phyloP scores from a whole-genome alignment of 2,329 filamentous ascomycete species.

The Paramyrothecium sp. region DNA sequence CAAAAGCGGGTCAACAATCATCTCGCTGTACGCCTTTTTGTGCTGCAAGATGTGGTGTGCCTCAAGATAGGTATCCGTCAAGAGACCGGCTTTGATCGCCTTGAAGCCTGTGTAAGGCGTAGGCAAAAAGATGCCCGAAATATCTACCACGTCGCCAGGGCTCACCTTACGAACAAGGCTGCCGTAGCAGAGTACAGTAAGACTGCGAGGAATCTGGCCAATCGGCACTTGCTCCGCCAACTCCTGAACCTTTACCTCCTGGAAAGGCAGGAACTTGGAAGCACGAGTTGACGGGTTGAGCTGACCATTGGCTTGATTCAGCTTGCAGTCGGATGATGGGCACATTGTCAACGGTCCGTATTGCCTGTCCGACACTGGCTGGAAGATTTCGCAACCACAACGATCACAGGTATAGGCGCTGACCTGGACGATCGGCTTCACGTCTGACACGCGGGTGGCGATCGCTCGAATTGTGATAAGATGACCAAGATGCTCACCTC shows the following conservation, averaged over 20 bases:
- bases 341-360: constrained; percentile 86
- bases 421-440: constrained; percentile 96
- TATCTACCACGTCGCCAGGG: constrained; percentile 90
- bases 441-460: constrained; percentile 91
- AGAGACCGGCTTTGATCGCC: constrained; percentile 90
- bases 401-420: constrained; percentile 97
- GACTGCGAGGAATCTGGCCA: constrained; percentile 88
- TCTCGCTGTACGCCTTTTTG: constrained; percentile 96
- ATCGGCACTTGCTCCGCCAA: constrained; percentile 99
- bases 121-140: constrained; percentile 92
- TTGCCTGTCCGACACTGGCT: constrained; percentile 87
- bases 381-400: constrained; percentile 96
- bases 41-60: constrained; percentile 92
- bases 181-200: constrained; percentile 89
- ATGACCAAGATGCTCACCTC: constrained; percentile 87
- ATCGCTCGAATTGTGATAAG: constrained; percentile 95
- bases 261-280: constrained; percentile 95
- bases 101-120: constrained; percentile 99
- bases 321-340: constrained; percentile 83
- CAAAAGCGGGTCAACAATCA: constrained; percentile 77
- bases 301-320: constrained; percentile 90
- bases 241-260: constrained; percentile 98
- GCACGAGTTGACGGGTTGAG: constrained; percentile 92
- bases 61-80: constrained; percentile 96
- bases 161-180: constrained; percentile 83